Conservation (phyloP, 2,329 filamentous ascomycete genomes). For the Beauveria caledonica region DNA sequence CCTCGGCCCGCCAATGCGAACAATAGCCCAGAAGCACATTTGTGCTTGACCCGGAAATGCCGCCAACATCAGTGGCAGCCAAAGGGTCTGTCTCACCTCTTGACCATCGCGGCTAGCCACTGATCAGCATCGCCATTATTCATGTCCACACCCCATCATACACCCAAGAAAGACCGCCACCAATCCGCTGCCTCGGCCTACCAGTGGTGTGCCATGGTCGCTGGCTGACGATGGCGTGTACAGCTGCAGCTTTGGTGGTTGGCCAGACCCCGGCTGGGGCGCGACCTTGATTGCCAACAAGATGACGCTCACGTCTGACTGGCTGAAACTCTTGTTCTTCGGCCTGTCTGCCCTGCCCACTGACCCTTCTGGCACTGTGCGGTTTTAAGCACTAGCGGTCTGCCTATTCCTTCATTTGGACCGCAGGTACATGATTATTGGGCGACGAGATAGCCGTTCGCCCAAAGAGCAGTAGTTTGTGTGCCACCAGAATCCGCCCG, state of each 20-base stretch:
- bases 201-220: not conserved
- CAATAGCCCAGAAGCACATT: not conserved
- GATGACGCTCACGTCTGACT: not conserved
- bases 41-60: not conserved
- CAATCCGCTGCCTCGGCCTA: too few species aligned
- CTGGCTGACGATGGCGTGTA: too few species aligned
- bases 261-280: not conserved
- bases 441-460: not conserved
- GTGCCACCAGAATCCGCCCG: not conserved
- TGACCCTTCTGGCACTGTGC: not conserved
- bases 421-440: constrained; percentile 8
- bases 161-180: too few species aligned
- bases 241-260: not conserved
- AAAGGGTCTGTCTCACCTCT: constrained; percentile 3
- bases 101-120: not conserved
- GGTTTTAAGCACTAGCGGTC: constrained; percentile 1
- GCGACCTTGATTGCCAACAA: not conserved
- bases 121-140: not conserved
- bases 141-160: not conserved
- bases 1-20: not conserved
- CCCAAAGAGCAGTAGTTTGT: not conserved
- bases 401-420: constrained; percentile 10
- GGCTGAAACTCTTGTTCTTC: not conserved
- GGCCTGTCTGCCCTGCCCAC: not conserved
- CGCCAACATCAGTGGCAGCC: not conserved